phyloP scores from a whole-genome alignment of 192 early-diverging fungal genomes.

The Phycomyces blakesleeanus region DNA sequence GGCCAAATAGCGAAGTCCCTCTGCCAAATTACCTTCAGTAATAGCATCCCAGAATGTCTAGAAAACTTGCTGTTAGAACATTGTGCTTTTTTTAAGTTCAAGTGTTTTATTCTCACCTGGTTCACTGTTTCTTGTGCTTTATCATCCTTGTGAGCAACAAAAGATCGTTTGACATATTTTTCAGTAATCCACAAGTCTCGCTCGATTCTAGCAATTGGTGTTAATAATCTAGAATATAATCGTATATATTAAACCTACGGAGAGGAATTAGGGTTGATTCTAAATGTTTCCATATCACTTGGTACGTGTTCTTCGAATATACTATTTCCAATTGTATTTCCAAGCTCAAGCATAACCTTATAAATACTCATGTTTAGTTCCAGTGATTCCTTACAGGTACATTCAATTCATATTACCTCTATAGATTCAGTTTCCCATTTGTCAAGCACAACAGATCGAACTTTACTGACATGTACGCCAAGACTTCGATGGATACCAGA shows the following conservation, averaged over 20 bases:
- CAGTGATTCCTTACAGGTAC: background rate
- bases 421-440: constrained; percentile 79
- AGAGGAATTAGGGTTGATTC: constrained; percentile 39
- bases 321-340: constrained; percentile 63
- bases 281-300: constrained; percentile 37
- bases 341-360: constrained; percentile 73
- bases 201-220: constrained; percentile 39
- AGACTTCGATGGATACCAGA: constrained; percentile 90
- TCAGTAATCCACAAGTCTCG: constrained; percentile 57
- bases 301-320: constrained; percentile 57
- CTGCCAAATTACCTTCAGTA: constrained; percentile 49
- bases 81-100: background rate
- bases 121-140: constrained; percentile 26
- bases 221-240: background rate
- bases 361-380: constrained; percentile 12
- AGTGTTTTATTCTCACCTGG: constrained; percentile 25
- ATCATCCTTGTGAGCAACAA: constrained; percentile 33
- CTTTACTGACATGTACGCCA: constrained; percentile 85
- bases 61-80: background rate
- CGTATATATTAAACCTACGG: constrained; percentile 24
- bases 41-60: constrained; percentile 60
- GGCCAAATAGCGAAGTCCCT: constrained; percentile 60
- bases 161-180: constrained; percentile 66
- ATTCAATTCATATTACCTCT: constrained; percentile 36
- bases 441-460: constrained; percentile 78